phyloP scores from a whole-genome alignment of 2,329 filamentous ascomycete genomes.

The Fusarium incarnatum region DNA sequence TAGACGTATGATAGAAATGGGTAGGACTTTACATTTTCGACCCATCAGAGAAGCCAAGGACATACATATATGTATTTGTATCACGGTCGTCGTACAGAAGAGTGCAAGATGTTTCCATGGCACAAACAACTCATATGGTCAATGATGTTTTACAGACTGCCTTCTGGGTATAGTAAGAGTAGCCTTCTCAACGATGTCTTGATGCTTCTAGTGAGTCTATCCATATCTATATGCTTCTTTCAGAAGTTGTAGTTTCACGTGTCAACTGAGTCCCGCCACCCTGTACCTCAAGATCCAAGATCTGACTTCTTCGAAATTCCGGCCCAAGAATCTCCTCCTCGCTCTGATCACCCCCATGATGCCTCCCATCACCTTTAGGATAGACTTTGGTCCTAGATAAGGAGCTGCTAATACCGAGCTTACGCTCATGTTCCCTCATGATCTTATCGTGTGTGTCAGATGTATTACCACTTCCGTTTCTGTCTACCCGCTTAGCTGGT shows the following conservation, averaged over 20 bases:
- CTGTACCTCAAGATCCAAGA: constrained; percentile 7
- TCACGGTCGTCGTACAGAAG: background rate
- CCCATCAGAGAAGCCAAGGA: no score
- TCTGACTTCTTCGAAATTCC: constrained; percentile 29
- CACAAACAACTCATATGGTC: no score
- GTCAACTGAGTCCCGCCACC: background rate
- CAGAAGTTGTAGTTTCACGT: background rate
- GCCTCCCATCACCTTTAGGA: background rate
- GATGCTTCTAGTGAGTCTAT: no score
- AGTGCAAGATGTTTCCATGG: background rate
- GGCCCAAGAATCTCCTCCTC: constrained; percentile 40
- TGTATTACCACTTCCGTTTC: background rate
- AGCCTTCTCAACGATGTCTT: background rate
- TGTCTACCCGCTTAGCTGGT: background rate
- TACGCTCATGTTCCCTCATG: constrained; percentile 16
- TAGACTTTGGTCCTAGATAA: constrained; percentile 22
- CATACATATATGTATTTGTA: background rate
- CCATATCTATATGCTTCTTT: background rate
- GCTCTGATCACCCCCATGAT: constrained; percentile 28
- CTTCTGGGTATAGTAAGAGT: background rate
- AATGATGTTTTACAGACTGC: no score
- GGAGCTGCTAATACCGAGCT: background rate
- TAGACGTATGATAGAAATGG: no score
- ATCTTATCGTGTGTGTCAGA: constrained; percentile 12
- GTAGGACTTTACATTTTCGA: no score